A percentile compares a stretch with the other conserved stretches of the same genome.
These are phyloP conservation scores for Umbelopsis sp. DNA, from an alignment of 192 early-diverging fungal genomes.

Conservation along the genomic window DNA sequence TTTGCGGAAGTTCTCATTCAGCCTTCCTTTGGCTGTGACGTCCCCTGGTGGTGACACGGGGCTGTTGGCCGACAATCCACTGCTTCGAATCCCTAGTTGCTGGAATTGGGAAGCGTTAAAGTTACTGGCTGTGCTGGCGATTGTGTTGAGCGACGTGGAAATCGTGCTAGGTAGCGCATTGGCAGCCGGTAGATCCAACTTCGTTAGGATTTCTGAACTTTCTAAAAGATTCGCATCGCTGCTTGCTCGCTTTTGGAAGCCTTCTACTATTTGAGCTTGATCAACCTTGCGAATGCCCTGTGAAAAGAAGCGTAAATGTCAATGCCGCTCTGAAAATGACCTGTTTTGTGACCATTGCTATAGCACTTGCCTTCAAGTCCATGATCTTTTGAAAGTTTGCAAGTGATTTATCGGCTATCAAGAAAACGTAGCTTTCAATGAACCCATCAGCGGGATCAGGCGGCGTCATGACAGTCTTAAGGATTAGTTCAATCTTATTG, in stretches of 20 bases:
- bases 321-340: too few relatives aligned
- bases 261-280: constrained; percentile 56
- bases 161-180: constrained; percentile 23
- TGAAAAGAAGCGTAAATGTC: not conserved
- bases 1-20: constrained; percentile 48
- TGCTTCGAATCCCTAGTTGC: not conserved
- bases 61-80: constrained; percentile 10
- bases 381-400: constrained; percentile 79
- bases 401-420: constrained; percentile 74
- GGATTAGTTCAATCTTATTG: constrained; percentile 78
- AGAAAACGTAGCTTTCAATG: constrained; percentile 86
- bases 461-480: constrained; percentile 90
- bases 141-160: constrained; percentile 30
- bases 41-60: constrained; percentile 13
- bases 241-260: constrained; percentile 49
- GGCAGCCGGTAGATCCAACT: not conserved
- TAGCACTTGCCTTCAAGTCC: constrained; percentile 71
- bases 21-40: constrained; percentile 17
- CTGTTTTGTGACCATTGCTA: not conserved
- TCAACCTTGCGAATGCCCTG: constrained; percentile 63
- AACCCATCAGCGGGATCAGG: constrained; percentile 82
- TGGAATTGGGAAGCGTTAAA: constrained; percentile 18
- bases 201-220: constrained; percentile 50
- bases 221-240: constrained; percentile 44
- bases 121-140: constrained; percentile 26